Percentiles rank a stretch among this genome's conserved stretches.
Conservation (phyloP, 192 early-diverging fungal genomes). For the Coemansia sp. region DNA sequence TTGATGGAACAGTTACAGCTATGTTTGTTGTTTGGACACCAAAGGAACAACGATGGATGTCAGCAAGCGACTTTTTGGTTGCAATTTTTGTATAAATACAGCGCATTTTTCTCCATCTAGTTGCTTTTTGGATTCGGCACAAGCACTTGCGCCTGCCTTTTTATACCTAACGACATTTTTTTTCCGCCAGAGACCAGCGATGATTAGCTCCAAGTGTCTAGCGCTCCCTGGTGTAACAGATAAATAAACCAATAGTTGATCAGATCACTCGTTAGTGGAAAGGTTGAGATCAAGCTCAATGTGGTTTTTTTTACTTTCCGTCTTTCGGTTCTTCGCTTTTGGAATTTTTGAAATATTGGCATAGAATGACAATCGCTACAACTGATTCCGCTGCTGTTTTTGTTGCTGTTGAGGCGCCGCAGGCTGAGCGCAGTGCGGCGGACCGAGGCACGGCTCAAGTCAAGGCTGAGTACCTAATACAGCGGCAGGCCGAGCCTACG, state of each 20-base stretch:
- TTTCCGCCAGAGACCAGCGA: no score
- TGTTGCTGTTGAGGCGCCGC: not conserved
- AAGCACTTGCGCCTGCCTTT: no score
- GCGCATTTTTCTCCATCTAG: not conserved
- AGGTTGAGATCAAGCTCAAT: not conserved
- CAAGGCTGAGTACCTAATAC: slow-evolving; percentile 21
- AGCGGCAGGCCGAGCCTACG: not conserved
- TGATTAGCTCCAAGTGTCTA: no score
- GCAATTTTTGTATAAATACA: no score
- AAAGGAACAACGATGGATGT: not conserved
- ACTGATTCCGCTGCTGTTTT: not conserved
- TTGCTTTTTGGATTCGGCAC: not conserved
- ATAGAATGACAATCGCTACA: not conserved
- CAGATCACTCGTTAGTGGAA: not conserved
- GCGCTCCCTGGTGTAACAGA: not conserved
- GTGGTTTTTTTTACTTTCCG: not conserved
- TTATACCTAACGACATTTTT: no score
- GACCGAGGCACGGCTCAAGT: slow-evolving; percentile 15
- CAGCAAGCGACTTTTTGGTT: not conserved
- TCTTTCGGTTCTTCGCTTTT: not conserved
- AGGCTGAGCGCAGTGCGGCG: not conserved
- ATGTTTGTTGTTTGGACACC: not conserved
- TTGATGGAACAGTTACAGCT: not conserved
- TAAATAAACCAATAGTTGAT: not conserved
- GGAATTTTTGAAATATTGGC: not conserved